Evolutionary conservation across 106 monocot species (phyloP).

Genomic region (Acorus gramineus): DNA sequence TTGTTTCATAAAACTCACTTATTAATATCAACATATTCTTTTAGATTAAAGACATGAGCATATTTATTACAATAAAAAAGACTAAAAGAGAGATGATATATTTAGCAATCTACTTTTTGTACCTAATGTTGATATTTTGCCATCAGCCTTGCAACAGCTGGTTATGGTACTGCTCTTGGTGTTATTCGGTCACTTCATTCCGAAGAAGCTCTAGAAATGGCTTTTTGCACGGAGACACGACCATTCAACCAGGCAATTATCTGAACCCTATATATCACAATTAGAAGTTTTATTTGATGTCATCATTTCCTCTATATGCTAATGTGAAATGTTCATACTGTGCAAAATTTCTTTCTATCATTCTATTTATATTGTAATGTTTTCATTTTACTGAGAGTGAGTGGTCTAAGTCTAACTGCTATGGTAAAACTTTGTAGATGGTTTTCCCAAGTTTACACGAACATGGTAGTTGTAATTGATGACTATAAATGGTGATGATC

Average conservation of each 20-base stretch:
- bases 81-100: too few species aligned
- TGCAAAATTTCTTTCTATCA: not conserved
- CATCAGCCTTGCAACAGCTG: slow-evolving; percentile 91
- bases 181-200: slow-evolving; percentile 83
- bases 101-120: too few species aligned
- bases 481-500: not conserved
- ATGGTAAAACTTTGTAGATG: too few species aligned
- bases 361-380: not conserved
- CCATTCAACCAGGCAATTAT: slow-evolving; percentile 87
- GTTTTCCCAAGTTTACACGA: too few species aligned
- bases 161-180: slow-evolving; percentile 97
- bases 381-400: too few species aligned
- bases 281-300: not conserved
- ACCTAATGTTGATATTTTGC: not conserved
- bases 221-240: slow-evolving; percentile 92
- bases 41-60: too few species aligned
- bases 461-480: not conserved
- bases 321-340: not conserved
- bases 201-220: slow-evolving; percentile 50
- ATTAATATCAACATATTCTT: not conserved
- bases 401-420: too few species aligned
- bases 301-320: not conserved
- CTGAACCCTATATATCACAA: too few species aligned
- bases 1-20: not conserved
- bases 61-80: too few species aligned